Evolutionary conservation across 352 stramenopile species (phyloP), one percentile per base, ranked within the genome.

Genomic region (Hyaloperonospora arabidopsidis): DNA sequence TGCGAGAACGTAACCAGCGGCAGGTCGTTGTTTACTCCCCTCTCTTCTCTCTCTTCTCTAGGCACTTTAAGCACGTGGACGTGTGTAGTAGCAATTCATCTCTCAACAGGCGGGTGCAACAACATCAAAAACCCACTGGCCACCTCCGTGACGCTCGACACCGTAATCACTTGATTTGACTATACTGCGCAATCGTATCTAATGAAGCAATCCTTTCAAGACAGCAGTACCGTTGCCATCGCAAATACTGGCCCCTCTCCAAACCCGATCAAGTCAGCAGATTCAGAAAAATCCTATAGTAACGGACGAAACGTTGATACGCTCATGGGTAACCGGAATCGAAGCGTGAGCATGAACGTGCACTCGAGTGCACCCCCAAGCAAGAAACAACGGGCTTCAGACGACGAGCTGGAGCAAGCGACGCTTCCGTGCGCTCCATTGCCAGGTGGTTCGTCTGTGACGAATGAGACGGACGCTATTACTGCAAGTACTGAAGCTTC

Each of bases 371-470:
- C 76, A 36, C 81, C 81, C 14, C 81, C 81, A 6, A 72, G 61
- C 52, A 91, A 91, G 65, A 91, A 91, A 63, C 81, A 91, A 50
- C 76, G 81, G 22, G 61, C 81, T 22, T 89, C 81, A 3, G 78
- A 89, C 59, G 80, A 91, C 52, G 76, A 91, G 45, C 71, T 72
- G 61, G 80, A 90, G 34, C 52, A 65, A 44, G 44, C 50, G n/a
- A 67, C 63, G 17, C 63, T 55, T 10, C 41, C 61, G 35, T 59
- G 59, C 32, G 55, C 52, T 5, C 45, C 59, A 41, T 35, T 48
- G 12, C 45, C 54, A 35, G 39, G 21, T 29, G 21, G 49, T 4
- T 54, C 52, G 15, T 63, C 57, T 18, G 40, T 46, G 25, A 29
- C 25, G 3, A 29, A 29, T 29, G 25, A 29, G 25, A 29, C 25